Conservation (phyloP, 2,329 filamentous ascomycete genomes). For the Claviceps monticola region DNA sequence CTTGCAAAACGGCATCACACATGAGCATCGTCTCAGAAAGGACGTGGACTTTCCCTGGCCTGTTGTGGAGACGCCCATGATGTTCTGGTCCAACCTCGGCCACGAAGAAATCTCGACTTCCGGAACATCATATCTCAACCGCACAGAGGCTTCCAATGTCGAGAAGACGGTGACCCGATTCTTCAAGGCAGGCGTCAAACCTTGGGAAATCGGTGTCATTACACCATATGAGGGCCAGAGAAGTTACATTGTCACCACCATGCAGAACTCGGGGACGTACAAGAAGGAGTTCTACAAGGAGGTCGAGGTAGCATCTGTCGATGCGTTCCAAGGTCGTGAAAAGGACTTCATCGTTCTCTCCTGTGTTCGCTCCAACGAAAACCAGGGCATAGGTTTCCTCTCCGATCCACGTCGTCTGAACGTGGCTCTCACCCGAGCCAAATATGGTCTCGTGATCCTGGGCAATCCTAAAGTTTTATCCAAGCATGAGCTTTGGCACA, state of each 20-base stretch:
- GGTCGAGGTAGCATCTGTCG: conserved; percentile 93
- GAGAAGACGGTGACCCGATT: conserved; percentile 98
- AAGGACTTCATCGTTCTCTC: conserved; percentile 98
- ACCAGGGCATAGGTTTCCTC: conserved; percentile 97
- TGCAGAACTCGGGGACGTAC: conserved; percentile 94
- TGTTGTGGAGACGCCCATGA: conserved; percentile 88
- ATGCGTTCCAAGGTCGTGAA: conserved; percentile 96
- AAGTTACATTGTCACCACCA: conserved; percentile 97
- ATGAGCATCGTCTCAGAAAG: conserved; percentile 71
- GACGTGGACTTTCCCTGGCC: conserved; percentile 99
- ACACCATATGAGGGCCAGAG: conserved; percentile 97
- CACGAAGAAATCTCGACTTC: conserved; percentile 97
- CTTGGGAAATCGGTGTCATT: conserved; percentile 88
- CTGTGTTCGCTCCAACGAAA: conserved; percentile 95
- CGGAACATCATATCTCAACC: conserved; percentile 94
- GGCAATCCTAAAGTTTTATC: conserved; percentile 95
- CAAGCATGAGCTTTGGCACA: conserved; percentile 97
- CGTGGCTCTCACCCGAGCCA: conserved; percentile 89
- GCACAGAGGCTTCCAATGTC: conserved; percentile 91
- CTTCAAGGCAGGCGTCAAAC: conserved; percentile 96
- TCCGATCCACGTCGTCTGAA: conserved; percentile 95
- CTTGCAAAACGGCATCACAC: conserved; percentile 89
- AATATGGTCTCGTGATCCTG: conserved; percentile 90
- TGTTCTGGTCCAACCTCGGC: conserved; percentile 98
- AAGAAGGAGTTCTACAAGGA: conserved; percentile 99